These are phyloP conservation scores for Saccharomyces jurei DNA, from an alignment of 805 yeast genomes.

Conservation along the genomic window DNA sequence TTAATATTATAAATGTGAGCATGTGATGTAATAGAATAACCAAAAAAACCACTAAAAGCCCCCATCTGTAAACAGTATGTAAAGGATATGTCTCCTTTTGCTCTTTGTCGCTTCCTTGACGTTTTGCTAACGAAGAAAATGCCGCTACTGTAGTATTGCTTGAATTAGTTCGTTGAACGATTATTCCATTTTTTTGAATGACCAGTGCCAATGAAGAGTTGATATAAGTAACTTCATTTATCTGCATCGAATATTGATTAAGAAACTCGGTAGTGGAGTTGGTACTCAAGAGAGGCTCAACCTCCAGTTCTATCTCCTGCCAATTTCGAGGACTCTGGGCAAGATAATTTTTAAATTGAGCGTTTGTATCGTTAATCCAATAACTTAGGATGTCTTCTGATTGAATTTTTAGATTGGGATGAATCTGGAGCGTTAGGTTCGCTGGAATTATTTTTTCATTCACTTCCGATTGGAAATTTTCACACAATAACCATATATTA, in stretches of 20 bases:
- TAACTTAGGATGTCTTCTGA: not conserved
- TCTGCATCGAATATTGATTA: not conserved
- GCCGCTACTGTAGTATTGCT: not conserved
- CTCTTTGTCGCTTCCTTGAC: not conserved
- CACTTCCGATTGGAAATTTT: slow-evolving; percentile 2
- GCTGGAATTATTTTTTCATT: not conserved
- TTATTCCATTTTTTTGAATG: not conserved
- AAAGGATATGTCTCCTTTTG: not conserved
- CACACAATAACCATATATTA: not conserved
- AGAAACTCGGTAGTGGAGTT: not conserved
- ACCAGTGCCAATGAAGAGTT: not conserved
- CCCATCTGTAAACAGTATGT: not conserved
- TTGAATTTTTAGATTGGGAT: not conserved
- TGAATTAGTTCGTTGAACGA: not conserved
- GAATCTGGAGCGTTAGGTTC: not conserved
- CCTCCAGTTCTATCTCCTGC: not conserved
- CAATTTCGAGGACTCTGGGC: not conserved
- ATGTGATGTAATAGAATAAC: not conserved
- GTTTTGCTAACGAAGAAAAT: not conserved
- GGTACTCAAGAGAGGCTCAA: not conserved
- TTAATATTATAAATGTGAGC: not conserved
- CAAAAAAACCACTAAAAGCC: not conserved
- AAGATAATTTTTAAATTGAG: not conserved
- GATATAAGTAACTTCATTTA: not conserved
- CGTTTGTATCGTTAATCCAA: not conserved